Conservation (phyloP, 2,329 filamentous ascomycete genomes). For the Xylaria sp. region DNA sequence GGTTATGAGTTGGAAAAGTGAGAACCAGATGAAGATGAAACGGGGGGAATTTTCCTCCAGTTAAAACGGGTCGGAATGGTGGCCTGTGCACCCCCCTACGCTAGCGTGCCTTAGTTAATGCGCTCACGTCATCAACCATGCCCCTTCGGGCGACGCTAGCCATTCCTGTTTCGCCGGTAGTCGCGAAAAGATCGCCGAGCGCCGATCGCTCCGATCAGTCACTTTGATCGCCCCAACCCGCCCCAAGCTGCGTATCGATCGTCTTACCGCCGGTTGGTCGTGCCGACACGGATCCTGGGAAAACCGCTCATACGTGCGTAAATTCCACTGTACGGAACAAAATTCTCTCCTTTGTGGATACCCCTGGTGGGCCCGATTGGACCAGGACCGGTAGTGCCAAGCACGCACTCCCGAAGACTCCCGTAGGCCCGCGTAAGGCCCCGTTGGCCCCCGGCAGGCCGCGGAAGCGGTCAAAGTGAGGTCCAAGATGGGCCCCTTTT, state of each 20-base stretch:
- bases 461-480: neutral
- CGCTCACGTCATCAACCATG: neutral
- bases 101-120: neutral
- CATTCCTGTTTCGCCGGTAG: neutral
- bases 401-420: too few species aligned
- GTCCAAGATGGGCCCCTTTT: neutral
- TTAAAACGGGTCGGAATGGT: neutral
- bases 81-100: neutral
- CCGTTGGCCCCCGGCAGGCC: too few species aligned
- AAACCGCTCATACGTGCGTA: neutral
- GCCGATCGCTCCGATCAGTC: neutral
- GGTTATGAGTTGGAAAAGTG: too few species aligned
- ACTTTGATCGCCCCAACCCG: neutral
- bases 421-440: too few species aligned
- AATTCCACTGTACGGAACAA: neutral
- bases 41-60: neutral
- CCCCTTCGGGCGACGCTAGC: neutral
- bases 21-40: too few species aligned
- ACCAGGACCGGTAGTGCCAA: too few species aligned
- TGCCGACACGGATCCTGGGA: neutral
- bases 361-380: too few species aligned
- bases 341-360: neutral
- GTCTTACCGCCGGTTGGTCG: neutral
- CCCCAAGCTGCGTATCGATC: neutral
- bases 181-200: neutral